phyloP scores from a whole-genome alignment of 1,139 yeast genomes.

The Meyerozyma sp. region DNA sequence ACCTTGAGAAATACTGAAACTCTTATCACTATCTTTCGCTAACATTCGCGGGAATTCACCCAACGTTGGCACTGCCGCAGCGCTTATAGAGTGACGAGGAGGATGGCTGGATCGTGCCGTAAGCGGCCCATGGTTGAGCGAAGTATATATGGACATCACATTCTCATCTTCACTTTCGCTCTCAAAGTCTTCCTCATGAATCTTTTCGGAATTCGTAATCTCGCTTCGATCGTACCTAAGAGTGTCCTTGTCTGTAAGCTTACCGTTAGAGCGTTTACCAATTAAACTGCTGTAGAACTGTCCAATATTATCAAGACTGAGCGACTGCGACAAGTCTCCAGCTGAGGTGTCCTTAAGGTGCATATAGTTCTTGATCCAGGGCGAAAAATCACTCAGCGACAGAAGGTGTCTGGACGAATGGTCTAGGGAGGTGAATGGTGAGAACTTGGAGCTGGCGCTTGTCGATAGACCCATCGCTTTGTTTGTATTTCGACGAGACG shows the following conservation, averaged over 20 bases:
- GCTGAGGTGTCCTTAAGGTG: slow-evolving; percentile 13
- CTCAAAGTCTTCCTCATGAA: slow-evolving; percentile 22
- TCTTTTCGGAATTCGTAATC: slow-evolving; percentile 10
- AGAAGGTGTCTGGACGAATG: neutral
- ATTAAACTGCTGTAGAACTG: slow-evolving; percentile 16
- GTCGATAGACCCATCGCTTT: neutral
- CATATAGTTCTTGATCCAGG: slow-evolving; percentile 25
- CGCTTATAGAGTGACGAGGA: slow-evolving; percentile 13
- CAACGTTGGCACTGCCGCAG: slow-evolving; percentile 34
- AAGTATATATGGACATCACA: slow-evolving; percentile 46
- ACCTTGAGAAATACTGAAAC: slow-evolving; percentile 4
- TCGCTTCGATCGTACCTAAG: neutral
- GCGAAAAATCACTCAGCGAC: neutral
- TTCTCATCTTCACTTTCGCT: slow-evolving; percentile 48
- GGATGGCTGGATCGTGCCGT: slow-evolving; percentile 8
- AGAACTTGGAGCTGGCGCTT: neutral
- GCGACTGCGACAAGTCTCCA: slow-evolving; percentile 11
- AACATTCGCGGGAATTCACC: slow-evolving; percentile 42
- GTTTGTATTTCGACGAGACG: neutral
- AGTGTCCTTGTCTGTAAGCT: slow-evolving; percentile 1
- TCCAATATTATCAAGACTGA: slow-evolving; percentile 19
- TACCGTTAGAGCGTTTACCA: slow-evolving; percentile 10
- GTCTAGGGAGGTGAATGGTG: neutral
- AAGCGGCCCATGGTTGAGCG: slow-evolving; percentile 23
- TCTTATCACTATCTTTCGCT: slow-evolving; percentile 14